phyloP scores from a whole-genome alignment of 2,329 filamentous ascomycete genomes.

The Cytospora schulzeri region DNA sequence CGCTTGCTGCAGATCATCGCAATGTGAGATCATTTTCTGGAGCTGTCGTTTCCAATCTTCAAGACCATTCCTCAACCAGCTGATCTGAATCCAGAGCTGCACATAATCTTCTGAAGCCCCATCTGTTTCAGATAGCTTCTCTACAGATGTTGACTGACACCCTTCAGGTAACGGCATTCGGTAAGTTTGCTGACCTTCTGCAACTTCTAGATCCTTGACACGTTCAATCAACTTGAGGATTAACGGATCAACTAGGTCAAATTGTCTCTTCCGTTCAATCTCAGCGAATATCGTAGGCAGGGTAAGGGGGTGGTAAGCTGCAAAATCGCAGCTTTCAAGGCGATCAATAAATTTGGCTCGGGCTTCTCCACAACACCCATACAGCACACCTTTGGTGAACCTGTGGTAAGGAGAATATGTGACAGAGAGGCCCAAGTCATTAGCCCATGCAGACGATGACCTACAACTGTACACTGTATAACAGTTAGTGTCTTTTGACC shows the following conservation, averaged over 20 bases:
- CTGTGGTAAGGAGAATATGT: background rate
- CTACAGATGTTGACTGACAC: background rate
- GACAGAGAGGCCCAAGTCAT: slow-evolving; percentile 6
- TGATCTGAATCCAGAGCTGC: slow-evolving; percentile 30
- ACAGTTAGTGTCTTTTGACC: background rate
- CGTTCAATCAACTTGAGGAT: slow-evolving; percentile 11
- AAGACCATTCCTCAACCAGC: slow-evolving; percentile 27
- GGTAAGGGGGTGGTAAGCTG: background rate
- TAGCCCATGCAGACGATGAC: background rate
- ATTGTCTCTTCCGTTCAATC: slow-evolving; percentile 19
- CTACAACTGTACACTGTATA: background rate
- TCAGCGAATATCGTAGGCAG: slow-evolving; percentile 18
- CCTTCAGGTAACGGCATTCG: slow-evolving; percentile 3
- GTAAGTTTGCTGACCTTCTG: background rate
- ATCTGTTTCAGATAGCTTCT: background rate
- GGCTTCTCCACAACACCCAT: background rate
- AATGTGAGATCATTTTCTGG: slow-evolving; percentile 31
- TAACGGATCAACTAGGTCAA: slow-evolving; percentile 6
- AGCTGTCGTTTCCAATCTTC: slow-evolving; percentile 31
- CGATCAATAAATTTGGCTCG: background rate
- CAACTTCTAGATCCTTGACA: slow-evolving; percentile 3
- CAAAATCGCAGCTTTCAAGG: background rate
- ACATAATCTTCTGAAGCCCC: slow-evolving; percentile 13
- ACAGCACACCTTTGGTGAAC: background rate
- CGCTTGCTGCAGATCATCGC: slow-evolving; percentile 6